Evolutionary conservation across 2,329 filamentous ascomycete species (phyloP).

Genomic region (Coniochaeta hoffmannii): DNA sequence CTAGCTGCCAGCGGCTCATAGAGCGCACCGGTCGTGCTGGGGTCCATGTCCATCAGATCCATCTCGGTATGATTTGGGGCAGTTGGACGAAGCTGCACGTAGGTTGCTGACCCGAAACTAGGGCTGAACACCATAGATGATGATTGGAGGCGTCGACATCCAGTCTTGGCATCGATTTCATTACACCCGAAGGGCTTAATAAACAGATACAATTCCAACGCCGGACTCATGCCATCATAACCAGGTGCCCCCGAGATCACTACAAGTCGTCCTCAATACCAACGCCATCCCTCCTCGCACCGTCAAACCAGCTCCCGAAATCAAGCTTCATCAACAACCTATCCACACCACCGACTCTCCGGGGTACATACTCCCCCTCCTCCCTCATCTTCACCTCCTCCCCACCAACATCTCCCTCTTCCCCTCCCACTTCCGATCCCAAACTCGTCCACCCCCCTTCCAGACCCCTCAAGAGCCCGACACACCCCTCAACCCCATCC

Average conservation of each 20-base stretch:
- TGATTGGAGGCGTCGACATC: not conserved
- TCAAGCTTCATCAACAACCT: constrained; percentile 87
- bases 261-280: not conserved
- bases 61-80: not conserved
- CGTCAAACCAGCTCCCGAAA: constrained; percentile 50
- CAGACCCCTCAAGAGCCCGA: constrained; percentile 42
- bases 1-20: not conserved
- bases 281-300: constrained; percentile 16
- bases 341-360: constrained; percentile 73
- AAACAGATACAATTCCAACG: not conserved
- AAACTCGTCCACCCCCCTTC: constrained; percentile 27
- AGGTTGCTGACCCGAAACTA: not conserved
- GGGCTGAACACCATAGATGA: not conserved
- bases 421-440: constrained; percentile 23
- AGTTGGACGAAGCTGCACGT: not conserved
- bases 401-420: constrained; percentile 29
- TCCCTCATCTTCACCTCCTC: constrained; percentile 25
- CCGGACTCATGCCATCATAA: not conserved
- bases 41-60: not conserved
- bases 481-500: constrained; percentile 58
- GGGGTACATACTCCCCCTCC: constrained; percentile 55
- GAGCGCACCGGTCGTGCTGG: not conserved
- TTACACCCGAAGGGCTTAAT: not conserved
- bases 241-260: not conserved
- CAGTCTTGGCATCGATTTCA: not conserved